phyloP scores from a whole-genome alignment of 2,329 filamentous ascomycete species.

The Nannizziopsis arthrosporioides region DNA sequence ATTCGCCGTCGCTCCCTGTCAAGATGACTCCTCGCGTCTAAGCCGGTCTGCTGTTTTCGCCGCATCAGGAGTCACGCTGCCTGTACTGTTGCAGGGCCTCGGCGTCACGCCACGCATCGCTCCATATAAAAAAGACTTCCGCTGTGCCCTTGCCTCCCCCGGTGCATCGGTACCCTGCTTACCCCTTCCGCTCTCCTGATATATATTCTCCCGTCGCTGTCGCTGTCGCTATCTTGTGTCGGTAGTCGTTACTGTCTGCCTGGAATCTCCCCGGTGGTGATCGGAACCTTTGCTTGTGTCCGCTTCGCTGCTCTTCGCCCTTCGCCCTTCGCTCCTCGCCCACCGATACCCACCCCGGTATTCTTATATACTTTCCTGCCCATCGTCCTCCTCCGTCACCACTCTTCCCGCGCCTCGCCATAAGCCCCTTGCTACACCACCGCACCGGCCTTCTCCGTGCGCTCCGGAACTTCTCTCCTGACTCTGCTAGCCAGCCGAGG shows the following conservation, averaged over 20 bases:
- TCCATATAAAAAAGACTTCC: constrained; percentile 3
- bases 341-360: neutral
- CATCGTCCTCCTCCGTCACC: neutral
- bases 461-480: neutral
- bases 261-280: constrained; percentile 3
- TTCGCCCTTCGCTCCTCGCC: neutral
- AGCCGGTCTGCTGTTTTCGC: constrained; percentile 3
- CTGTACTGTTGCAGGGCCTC: constrained; percentile 8
- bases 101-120: constrained; percentile 10
- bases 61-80: constrained; percentile 13
- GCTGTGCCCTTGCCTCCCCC: constrained; percentile 8
- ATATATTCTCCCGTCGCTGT: constrained; percentile 1
- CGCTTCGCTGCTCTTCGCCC: too few relatives aligned
- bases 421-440: neutral
- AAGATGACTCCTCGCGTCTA: constrained; percentile 8
- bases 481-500: neutral
- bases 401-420: neutral
- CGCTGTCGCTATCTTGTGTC: neutral
- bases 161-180: constrained; percentile 14
- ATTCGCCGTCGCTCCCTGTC: neutral
- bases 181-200: neutral
- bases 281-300: neutral
- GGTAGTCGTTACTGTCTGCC: neutral
- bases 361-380: neutral
- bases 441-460: neutral